These are phyloP conservation scores for Anthoceros angustus DNA, from an alignment of 225 moss, liverwort and hornwort species.

Conservation along the genomic window DNA sequence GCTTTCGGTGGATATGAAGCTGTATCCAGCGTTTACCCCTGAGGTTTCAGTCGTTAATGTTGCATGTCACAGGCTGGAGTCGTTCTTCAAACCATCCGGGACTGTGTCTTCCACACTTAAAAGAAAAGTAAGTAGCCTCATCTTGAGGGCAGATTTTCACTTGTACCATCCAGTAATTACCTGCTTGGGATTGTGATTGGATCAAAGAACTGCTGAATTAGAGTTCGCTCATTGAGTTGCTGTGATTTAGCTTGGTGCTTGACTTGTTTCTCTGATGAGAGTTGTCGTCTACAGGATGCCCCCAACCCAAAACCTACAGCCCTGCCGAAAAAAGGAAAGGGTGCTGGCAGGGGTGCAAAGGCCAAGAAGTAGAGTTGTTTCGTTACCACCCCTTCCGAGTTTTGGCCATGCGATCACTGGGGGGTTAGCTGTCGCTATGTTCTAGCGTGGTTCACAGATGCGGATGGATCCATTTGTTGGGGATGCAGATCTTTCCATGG, in stretches of 20 bases:
- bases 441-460: too few relatives aligned
- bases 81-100: background rate
- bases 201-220: background rate
- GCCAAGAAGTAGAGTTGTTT: background rate
- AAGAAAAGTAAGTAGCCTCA: background rate
- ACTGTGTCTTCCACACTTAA: background rate
- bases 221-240: background rate
- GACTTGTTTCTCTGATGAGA: background rate
- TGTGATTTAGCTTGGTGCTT: background rate
- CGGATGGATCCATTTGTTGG: too few relatives aligned
- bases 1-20: background rate
- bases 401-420: too few relatives aligned
- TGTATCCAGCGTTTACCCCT: background rate
- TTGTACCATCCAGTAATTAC: background rate
- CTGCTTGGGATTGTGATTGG: background rate
- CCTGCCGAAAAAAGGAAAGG: background rate
- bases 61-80: background rate
- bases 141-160: background rate
- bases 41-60: background rate
- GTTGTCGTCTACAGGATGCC: background rate
- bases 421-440: too few relatives aligned
- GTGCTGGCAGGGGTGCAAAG: background rate
- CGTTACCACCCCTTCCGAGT: too few relatives aligned
- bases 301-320: background rate
- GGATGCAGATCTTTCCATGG: too few relatives aligned